phyloP scores from a whole-genome alignment of 768 basidiomycete genomes.

The Tubosaeta sp. region DNA sequence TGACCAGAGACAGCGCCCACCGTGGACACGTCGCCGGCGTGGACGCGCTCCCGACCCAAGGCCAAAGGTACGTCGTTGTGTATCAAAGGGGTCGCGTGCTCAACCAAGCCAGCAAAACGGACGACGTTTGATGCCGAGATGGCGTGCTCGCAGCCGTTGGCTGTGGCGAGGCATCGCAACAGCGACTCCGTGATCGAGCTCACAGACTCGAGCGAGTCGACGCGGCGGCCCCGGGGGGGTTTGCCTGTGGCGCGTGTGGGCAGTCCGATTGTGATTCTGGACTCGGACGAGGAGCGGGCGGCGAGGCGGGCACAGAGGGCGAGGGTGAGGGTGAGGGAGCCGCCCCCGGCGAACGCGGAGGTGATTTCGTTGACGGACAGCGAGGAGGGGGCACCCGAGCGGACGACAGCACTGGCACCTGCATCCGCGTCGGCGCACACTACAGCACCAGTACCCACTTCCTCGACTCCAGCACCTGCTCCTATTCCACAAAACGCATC shows the following conservation, averaged over 20 bases:
- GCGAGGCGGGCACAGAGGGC: conserved; percentile 2
- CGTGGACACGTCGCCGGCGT: conserved; percentile 6
- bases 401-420: background rate
- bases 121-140: conserved; percentile 4
- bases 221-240: background rate
- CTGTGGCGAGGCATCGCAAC: conserved; percentile 5
- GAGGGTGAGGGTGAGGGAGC: background rate
- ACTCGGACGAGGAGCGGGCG: conserved; percentile 17
- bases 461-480: background rate
- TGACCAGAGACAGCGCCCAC: background rate
- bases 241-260: background rate
- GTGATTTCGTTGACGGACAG: conserved; percentile 31
- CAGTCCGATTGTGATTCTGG: conserved; percentile 21
- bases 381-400: conserved; percentile 10
- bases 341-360: conserved; percentile 15
- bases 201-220: conserved; percentile 20
- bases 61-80: conserved; percentile 10
- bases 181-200: conserved; percentile 17
- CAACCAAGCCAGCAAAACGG: conserved; percentile 10
- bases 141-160: conserved; percentile 10
- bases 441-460: background rate
- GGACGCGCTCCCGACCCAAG: conserved; percentile 15
- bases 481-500: background rate
- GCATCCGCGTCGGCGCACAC: background rate
- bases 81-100: background rate